Conservation (phyloP, 768 basidiomycete genomes). For the Suillus spraguei region DNA sequence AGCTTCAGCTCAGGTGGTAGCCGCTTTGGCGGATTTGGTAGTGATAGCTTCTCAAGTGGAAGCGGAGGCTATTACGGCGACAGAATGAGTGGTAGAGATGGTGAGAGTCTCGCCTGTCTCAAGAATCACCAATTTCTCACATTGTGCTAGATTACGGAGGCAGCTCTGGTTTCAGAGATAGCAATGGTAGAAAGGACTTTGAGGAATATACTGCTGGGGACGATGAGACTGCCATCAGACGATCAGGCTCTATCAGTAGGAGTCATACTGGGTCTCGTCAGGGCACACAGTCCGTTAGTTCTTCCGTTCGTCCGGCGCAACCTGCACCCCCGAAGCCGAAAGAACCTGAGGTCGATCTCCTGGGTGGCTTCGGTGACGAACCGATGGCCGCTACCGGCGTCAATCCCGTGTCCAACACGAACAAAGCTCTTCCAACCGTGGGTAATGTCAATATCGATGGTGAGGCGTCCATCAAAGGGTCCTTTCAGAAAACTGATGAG, state of each 20-base stretch:
- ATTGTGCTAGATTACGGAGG: constrained; percentile 37
- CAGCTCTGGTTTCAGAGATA: constrained; percentile 64
- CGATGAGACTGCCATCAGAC: constrained; percentile 61
- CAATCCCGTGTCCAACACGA: constrained; percentile 18
- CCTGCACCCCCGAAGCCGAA: constrained; percentile 43
- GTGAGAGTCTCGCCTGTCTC: constrained; percentile 27
- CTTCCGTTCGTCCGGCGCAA: constrained; percentile 23
- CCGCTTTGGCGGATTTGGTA: constrained; percentile 73
- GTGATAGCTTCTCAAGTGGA: constrained; percentile 43
- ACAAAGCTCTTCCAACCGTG: constrained; percentile 34
- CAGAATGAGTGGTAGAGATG: constrained; percentile 40
- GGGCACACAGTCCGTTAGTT: constrained; percentile 26
- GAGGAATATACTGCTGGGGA: constrained; percentile 98
- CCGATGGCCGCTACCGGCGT: constrained; percentile 32
- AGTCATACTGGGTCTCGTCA: constrained; percentile 44
- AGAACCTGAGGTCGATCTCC: constrained; percentile 65
- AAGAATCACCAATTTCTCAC: constrained; percentile 20
- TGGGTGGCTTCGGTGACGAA: constrained; percentile 77
- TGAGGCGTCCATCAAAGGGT: constrained; percentile 13
- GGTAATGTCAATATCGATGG: constrained; percentile 29
- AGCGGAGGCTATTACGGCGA: constrained; percentile 48
- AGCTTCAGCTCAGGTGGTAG: constrained; percentile 60
- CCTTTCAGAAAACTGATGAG: constrained; percentile 13
- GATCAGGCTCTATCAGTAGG: constrained; percentile 40
- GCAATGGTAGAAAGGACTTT: constrained; percentile 56